Evolutionary conservation across 257 asterid genomes (phyloP).

Genomic region (Plantago major): DNA sequence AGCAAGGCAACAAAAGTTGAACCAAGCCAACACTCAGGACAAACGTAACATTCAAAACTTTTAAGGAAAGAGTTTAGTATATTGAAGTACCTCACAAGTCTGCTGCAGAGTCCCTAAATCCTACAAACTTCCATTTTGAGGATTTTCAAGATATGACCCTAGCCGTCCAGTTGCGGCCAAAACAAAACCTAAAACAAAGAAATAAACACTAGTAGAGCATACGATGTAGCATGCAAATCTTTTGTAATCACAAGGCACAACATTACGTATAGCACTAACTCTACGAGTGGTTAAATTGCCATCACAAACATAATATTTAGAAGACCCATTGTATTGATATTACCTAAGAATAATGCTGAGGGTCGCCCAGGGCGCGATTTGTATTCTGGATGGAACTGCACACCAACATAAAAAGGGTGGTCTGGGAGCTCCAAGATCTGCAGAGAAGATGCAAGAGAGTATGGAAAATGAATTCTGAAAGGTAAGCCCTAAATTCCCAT

Average conservation of each 20-base stretch:
- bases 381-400: constrained; percentile 92
- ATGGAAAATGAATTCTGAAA: constrained; percentile 12
- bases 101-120: constrained; percentile 11
- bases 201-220: background rate
- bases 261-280: no score
- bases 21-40: background rate
- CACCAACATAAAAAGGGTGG: constrained; percentile 87
- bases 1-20: background rate
- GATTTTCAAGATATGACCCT: constrained; percentile 36
- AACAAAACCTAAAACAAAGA: constrained; percentile 39
- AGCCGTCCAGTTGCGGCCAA: constrained; percentile 54
- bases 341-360: constrained; percentile 75
- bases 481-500: background rate
- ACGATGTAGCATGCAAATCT: background rate
- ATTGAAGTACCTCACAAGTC: constrained; percentile 16
- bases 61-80: background rate
- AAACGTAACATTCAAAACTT: background rate
- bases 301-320: background rate
- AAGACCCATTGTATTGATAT: constrained; percentile 10
- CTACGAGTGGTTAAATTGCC: background rate
- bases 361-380: constrained; percentile 93
- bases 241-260: background rate
- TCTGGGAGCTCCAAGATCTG: constrained; percentile 67
- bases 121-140: constrained; percentile 53
- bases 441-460: constrained; percentile 19